Percentiles rank a stretch among this genome's conserved stretches.
Evolutionary conservation across 768 basidiomycete genomes (phyloP).

Genomic region (Tulasnella sp.): DNA sequence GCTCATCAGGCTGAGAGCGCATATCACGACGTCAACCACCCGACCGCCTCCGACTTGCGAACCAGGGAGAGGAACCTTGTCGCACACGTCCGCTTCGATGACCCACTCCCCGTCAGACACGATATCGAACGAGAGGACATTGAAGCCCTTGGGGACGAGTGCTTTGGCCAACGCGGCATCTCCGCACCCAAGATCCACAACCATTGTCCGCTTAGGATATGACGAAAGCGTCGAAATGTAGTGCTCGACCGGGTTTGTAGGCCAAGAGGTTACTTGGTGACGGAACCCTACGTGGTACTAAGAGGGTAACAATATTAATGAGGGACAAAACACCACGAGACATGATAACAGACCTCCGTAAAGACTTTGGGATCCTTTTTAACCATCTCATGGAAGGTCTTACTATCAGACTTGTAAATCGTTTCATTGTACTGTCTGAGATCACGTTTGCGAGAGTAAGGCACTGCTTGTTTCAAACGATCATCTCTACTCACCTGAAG

Average conservation of each 20-base stretch:
- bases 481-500: conserved; percentile 58
- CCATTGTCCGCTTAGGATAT: conserved; percentile 62
- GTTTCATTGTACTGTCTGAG: conserved; percentile 85
- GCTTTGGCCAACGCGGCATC: conserved; percentile 81
- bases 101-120: conserved; percentile 72
- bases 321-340: conserved; percentile 81
- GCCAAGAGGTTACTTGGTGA: conserved; percentile 88
- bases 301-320: conserved; percentile 49
- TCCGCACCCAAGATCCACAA: conserved; percentile 94
- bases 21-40: conserved; percentile 86
- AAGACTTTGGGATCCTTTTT: conserved; percentile 74
- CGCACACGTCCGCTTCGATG: conserved; percentile 84
- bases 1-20: conserved; percentile 94
- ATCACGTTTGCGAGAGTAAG: background rate
- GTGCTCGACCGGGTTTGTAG: conserved; percentile 84
- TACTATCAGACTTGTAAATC: conserved; percentile 82
- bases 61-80: conserved; percentile 78
- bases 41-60: conserved; percentile 61
- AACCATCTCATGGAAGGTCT: conserved; percentile 74
- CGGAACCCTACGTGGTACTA: conserved; percentile 94
- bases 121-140: conserved; percentile 75
- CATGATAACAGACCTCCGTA: conserved; percentile 65
- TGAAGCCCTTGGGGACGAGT: conserved; percentile 63
- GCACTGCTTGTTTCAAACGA: background rate
- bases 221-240: conserved; percentile 59